Conservation (phyloP, 2,329 filamentous ascomycete species). For the Beauveria sp. region DNA sequence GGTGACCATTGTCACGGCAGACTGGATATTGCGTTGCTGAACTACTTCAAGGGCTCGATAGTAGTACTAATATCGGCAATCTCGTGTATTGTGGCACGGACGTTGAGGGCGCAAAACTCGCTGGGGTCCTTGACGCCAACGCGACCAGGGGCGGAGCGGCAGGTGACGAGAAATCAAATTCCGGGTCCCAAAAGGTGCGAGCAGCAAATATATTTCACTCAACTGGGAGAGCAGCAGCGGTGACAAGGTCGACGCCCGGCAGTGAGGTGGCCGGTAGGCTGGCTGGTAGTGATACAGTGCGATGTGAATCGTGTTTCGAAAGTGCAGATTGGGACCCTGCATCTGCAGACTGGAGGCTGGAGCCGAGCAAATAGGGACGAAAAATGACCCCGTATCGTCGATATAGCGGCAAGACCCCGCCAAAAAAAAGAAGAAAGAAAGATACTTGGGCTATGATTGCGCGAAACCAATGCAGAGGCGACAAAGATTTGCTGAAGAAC, state of each 20-base stretch:
- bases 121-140: neutral
- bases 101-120: constrained; percentile 1
- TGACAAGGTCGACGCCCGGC: neutral
- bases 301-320: constrained; percentile 11
- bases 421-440: neutral
- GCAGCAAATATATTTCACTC: neutral
- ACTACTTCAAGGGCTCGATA: neutral
- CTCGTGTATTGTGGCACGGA: constrained; percentile 8
- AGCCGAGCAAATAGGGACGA: neutral
- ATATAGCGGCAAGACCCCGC: neutral
- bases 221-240: neutral
- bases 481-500: neutral
- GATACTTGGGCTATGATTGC: neutral
- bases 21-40: neutral
- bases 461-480: neutral
- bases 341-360: constrained; percentile 3
- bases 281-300: neutral
- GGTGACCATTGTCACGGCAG: neutral
- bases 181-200: neutral
- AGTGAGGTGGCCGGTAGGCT: neutral
- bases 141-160: neutral
- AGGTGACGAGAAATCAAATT: neutral
- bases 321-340: neutral
- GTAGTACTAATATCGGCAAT: neutral
- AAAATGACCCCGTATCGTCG: neutral